Base-by-base conservation (phyloP, 129 eudicot genomes). In the Flaveria robusta region DNA sequence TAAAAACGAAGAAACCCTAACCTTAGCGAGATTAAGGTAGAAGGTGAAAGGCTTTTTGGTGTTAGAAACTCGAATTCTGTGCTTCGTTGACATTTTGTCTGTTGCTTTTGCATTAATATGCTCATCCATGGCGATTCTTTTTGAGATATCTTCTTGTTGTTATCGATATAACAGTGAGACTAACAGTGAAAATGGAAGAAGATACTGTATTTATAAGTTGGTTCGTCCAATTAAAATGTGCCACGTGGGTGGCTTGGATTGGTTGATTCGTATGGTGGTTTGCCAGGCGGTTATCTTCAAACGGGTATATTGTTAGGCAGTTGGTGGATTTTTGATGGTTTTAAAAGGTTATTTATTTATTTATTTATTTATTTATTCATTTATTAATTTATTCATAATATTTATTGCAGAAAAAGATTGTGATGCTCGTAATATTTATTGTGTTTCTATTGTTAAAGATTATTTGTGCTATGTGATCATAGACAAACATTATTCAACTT, bases 11-110 rank as follows among this genome's bases (percentile, higher is more conserved):
- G 34, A 76, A 66, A 76, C 18, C 67, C 72, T 34, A 65, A 79
- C 82, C 82, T 79, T 79, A 39, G 77, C 82, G 70, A 79, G 82
- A 78, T 62, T 79, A 19, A 79, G 72, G 77, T 71, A 79, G 75
- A 79, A 71, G 72, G 15, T 7, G 65, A 79, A 62, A 4, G 82
- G 82, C 82, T 79, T 71, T 39, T 77, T 77, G 31, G 75, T 68
- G 75, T 77, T 77, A 27, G 81, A 77, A 4, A 77, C 81, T 68
- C 43, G 82, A 79, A 79, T 79, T 37, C 82, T 71, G 13, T 16
- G 14, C 54, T 0, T 79, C 63, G 13, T 79, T 55, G 82, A 68
- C 59, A 24, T 68, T 27, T 77, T 60, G 3, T 23, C 50, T 31
- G 72, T 18, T 70, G 19, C 26, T 58, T 15, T 66, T 29, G 47